Base-by-base conservation (phyloP, 1,139 yeast species). In the Candida glucosophila region DNA sequence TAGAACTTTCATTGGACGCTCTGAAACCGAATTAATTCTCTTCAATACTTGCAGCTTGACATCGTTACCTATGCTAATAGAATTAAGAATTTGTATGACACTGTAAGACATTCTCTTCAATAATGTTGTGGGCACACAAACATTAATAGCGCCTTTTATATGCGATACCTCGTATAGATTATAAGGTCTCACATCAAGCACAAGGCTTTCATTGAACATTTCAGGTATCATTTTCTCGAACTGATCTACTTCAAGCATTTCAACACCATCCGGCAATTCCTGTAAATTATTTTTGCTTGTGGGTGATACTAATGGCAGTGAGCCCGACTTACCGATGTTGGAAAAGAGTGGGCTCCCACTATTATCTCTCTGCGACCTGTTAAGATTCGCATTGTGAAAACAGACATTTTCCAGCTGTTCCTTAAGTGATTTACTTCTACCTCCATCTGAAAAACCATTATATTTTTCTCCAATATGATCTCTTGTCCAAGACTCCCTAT, bases 61-160 rank as follows among this genome's bases (percentile, higher is more conserved):
- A 2, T 34, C 34, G 2, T 32, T 28, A 1, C 52, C 42, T 17
- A 57, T 40, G 27, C 41, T 50, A 23, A 49, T 48, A 8, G 57
- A 43, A 22, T 51, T 45, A 15, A 62, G 32, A 13, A 60, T 44
- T 19, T 55, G 53, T 6, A 37, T 37, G 16, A 63, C 37, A 24
- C 47, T 49, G 32, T 52, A 50, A 12, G 62, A 55, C 19, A 44
- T 44, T 25, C 69, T 37, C 31, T 58, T 61, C 18, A 63, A 38
- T 13, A 63, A 44, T 2, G 69, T 63, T 6, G 66, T 50, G 6
- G 69, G 69, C 8, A 62, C 41, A 36, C 66, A 60, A 17, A 61
- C 41, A 33, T 61, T 60, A 32, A 55, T 40, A 14, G 67, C 40
- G 14, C 40, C 35, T 10, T 30, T 37, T 13, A 63, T 31, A 27